Percentiles rank a stretch among this genome's conserved stretches.
Conservation (phyloP, 2,329 filamentous ascomycete species). For the Calonectria crousiana region DNA sequence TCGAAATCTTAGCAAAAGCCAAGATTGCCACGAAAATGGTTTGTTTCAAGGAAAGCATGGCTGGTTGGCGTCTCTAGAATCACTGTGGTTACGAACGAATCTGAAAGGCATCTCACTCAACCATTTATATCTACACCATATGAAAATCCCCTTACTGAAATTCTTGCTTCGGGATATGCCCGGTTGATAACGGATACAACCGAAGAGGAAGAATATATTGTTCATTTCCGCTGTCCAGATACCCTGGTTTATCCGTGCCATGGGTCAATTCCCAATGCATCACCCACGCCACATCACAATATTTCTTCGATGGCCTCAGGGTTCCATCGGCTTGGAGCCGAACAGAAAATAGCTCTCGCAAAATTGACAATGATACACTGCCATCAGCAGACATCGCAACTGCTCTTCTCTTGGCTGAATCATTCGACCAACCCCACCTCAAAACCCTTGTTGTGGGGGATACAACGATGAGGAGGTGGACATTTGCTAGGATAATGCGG, state of each 20-base stretch:
- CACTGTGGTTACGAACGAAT: neutral
- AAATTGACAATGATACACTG: neutral
- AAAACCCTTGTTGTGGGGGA: neutral
- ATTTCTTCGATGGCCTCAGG: neutral
- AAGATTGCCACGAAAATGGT: neutral
- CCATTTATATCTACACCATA: neutral
- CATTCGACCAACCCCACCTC: slow-evolving; percentile 2
- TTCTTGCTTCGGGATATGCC: neutral
- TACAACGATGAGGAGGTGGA: neutral
- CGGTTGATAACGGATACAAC: neutral
- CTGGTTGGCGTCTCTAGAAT: too few relatives aligned
- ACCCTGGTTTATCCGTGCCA: too few relatives aligned
- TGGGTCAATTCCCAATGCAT: neutral
- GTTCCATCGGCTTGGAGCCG: neutral
- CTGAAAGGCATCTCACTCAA: neutral
- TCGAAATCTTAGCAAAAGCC: neutral
- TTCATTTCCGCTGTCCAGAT: neutral
- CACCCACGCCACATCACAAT: neutral
- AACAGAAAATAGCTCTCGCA: neutral
- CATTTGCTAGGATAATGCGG: neutral
- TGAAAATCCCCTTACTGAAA: neutral
- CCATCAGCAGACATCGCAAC: neutral
- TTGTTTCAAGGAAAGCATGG: neutral
- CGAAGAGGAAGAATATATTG: neutral
- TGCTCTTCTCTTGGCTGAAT: neutral